Percentiles rank a stretch among this genome's conserved stretches.
Conservation (phyloP, 352 stramenopile genomes). For the Pythium dissimile region DNA sequence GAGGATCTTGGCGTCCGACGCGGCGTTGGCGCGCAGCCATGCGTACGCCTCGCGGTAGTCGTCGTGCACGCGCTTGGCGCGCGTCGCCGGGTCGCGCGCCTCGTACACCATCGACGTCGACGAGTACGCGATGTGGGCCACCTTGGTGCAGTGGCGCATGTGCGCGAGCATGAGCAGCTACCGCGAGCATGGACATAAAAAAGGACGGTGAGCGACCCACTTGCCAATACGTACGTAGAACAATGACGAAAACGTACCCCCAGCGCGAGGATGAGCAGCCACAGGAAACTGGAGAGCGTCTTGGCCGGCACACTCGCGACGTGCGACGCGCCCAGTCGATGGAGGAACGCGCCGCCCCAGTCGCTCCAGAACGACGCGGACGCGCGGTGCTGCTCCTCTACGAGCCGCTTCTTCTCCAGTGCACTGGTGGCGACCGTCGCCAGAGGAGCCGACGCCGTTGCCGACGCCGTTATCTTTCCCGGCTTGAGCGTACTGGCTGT, state of each 20-base stretch:
- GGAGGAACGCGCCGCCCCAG: neutral
- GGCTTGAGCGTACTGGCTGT: constrained; percentile 3
- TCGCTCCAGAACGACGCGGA: neutral
- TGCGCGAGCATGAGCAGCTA: constrained; percentile 73
- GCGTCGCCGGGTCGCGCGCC: constrained; percentile 47
- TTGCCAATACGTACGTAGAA: neutral
- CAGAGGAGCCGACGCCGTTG: neutral
- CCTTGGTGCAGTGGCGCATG: constrained; percentile 49
- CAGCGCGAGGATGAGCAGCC: constrained; percentile 53
- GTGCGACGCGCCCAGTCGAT: neutral
- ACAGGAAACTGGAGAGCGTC: constrained; percentile 5
- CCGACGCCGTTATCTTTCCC: constrained; percentile 1
- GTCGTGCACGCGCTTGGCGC: constrained; percentile 45
- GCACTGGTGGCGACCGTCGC: neutral
- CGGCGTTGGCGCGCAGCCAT: constrained; percentile 79
- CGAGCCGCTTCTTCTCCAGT: neutral
- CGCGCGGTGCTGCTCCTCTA: neutral
- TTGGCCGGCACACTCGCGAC: neutral
- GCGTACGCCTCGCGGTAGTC: constrained; percentile 82
- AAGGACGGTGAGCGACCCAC: constrained; percentile 1
- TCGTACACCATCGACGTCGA: constrained; percentile 77
- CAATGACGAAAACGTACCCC: constrained; percentile 32
- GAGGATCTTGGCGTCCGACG: constrained; percentile 61
- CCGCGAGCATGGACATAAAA: too few species aligned
- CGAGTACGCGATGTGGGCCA: constrained; percentile 74